Evolutionary conservation across 441 rosid genomes (phyloP).

Genomic region (Omphalea diandra): DNA sequence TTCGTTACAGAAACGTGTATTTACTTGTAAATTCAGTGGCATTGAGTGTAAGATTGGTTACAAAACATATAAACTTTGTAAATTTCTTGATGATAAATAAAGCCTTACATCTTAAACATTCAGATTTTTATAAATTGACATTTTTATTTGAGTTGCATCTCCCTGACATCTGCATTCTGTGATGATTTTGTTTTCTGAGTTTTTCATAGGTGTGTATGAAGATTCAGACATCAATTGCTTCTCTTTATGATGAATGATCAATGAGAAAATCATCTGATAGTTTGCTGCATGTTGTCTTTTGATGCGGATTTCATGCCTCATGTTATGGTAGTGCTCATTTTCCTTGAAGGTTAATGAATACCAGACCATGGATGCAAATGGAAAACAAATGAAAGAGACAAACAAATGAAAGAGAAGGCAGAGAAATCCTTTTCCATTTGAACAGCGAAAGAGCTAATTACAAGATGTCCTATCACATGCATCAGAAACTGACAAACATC

Average conservation of each 20-base stretch:
- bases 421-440: not conserved
- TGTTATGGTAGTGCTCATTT: not conserved
- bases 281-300: not conserved
- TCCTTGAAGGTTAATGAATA: not conserved
- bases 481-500: not conserved
- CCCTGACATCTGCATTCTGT: not conserved
- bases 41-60: conserved; percentile 73
- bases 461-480: not conserved
- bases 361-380: too few relatives aligned
- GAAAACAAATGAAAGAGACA: too few relatives aligned
- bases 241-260: not conserved
- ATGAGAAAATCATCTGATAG: not conserved
- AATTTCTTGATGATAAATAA: conserved; percentile 40
- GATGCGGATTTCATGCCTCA: not conserved
- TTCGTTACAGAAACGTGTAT: conserved; percentile 41
- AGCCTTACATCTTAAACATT: not conserved
- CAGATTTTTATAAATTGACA: not conserved
- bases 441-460: not conserved
- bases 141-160: conserved; percentile 4
- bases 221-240: not conserved
- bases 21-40: conserved; percentile 60
- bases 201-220: not conserved
- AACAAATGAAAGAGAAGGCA: not conserved
- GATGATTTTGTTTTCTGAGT: not conserved
- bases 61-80: conserved; percentile 62